phyloP scores from a whole-genome alignment of 1,139 yeast species.

The Pichia sp. region DNA sequence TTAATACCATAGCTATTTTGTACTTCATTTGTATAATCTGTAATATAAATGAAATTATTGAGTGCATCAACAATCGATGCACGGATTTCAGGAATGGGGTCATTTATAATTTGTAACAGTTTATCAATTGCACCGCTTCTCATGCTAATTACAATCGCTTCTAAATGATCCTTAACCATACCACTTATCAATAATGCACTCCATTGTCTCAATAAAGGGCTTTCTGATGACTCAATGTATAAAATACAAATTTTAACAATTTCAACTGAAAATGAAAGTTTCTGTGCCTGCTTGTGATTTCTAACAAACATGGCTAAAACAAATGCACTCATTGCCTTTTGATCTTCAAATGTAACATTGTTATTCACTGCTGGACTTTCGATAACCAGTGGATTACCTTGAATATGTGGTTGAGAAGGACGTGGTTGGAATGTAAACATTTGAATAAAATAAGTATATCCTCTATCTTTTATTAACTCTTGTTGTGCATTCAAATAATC shows the following conservation, averaged over 20 bases:
- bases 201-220: slow-evolving; percentile 90
- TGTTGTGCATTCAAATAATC: slow-evolving; percentile 87
- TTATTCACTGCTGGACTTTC: slow-evolving; percentile 30
- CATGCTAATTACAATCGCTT: slow-evolving; percentile 67
- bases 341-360: slow-evolving; percentile 48
- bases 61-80: slow-evolving; percentile 76
- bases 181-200: slow-evolving; percentile 74
- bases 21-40: slow-evolving; percentile 35
- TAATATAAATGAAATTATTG: slow-evolving; percentile 51
- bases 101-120: slow-evolving; percentile 55
- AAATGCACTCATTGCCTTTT: slow-evolving; percentile 93
- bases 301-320: slow-evolving; percentile 77
- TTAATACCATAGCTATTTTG: slow-evolving; percentile 16
- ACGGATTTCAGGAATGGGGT: slow-evolving; percentile 93
- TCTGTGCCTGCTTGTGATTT: slow-evolving; percentile 75
- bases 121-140: slow-evolving; percentile 59
- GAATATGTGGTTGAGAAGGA: slow-evolving; percentile 21
- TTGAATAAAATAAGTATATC: slow-evolving; percentile 79
- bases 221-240: slow-evolving; percentile 66
- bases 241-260: slow-evolving; percentile 61
- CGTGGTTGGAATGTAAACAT: slow-evolving; percentile 44
- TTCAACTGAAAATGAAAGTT: slow-evolving; percentile 69
- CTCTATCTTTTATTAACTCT: slow-evolving; percentile 86
- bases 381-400: slow-evolving; percentile 13
- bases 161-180: slow-evolving; percentile 65